Percentiles rank a stretch among this genome's conserved stretches.
These are phyloP conservation scores for Ceratorhiza oryzae-sativae DNA, from an alignment of 1,284 basidiomycete species.

Conservation along the genomic window DNA sequence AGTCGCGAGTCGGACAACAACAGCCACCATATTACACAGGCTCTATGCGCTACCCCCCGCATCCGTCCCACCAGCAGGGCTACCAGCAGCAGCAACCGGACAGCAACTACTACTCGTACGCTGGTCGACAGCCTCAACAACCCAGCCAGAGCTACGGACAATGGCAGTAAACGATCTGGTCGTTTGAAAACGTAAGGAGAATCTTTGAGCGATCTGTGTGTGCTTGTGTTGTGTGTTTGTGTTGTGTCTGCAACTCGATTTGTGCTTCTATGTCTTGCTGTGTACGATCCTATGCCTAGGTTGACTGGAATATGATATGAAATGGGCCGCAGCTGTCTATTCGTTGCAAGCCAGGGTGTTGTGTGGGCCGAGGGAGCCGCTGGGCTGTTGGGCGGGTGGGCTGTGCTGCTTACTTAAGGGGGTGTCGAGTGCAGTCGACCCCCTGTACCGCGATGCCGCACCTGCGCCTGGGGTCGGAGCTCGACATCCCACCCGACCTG, in stretches of 20 bases:
- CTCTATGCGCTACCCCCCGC: slow-evolving; percentile 9
- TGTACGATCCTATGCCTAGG: not conserved
- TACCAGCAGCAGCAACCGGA: slow-evolving; percentile 25
- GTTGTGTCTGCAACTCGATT: not conserved
- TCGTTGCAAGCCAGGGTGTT: not conserved
- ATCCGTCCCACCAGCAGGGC: not conserved
- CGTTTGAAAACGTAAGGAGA: not conserved
- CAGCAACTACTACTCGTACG: slow-evolving; percentile 24
- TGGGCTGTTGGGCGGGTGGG: slow-evolving; percentile 6
- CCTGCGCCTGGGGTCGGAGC: slow-evolving; percentile 21
- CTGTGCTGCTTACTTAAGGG: slow-evolving; percentile 26
- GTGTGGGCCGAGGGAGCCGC: not conserved
- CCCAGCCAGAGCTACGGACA: slow-evolving; percentile 31
- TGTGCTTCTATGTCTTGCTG: not conserved
- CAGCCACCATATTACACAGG: slow-evolving; percentile 3
- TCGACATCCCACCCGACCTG: slow-evolving; percentile 26
- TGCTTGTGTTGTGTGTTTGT: slow-evolving; percentile 5
- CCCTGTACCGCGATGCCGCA: slow-evolving; percentile 35
- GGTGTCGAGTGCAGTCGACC: not conserved
- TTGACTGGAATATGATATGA: slow-evolving; percentile 1
- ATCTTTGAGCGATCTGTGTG: slow-evolving; percentile 12
- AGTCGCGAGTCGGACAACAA: not conserved
- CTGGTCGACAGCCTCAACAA: slow-evolving; percentile 19
- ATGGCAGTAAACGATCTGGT: slow-evolving; percentile 2
- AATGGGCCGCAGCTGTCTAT: not conserved